Evolutionary conservation across 169 alveolate species (phyloP), one percentile per base, ranked within the genome.

Genomic region (Plasmodium ovale): DNA sequence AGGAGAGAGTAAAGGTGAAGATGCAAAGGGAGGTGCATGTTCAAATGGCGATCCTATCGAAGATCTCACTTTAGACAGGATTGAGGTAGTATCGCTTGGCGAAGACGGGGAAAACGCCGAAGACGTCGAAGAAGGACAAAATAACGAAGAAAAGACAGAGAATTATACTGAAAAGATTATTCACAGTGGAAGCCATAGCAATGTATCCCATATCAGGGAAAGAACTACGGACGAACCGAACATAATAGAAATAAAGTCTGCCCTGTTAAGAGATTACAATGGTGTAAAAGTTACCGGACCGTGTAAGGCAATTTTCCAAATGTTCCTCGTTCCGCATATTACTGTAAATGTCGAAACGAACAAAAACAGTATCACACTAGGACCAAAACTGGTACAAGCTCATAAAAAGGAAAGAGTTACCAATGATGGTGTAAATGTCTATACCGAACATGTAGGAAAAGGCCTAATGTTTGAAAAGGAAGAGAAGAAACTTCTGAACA

Each of bases 241-340:
- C 16, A 47, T 44, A 47, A 21, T 47, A 47, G 2, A 47, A 47
- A 44, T 69, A 25, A 31, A 33, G 27, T 69, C 82, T 1, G 82
- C 82, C 1, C 7, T 69, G 64, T 35, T 69, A 10, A 69, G 25
- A 49, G 12, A 69, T 27, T 44, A 69, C 16, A 56, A 69, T 14
- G 82, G 64, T 6, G 19, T 69, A 29, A 44, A 44, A 69, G 27
- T 67, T 14, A 67, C 77, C 3, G 77, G 77, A 3, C 12, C 16
- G 54, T 67, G 77, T 39, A 67, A 67, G n/a, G 58, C 77, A 3
- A 39, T 1, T 9, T 19, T 67, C 21, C 16, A 16, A 2, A 5
- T 67, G 5, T 67, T 67, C 54, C 54, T 67, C 35, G 82, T 44
- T 42, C 64, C 82, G 5, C 42, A 69, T 69, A 25, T 69, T 25